Percentiles rank a stretch among this genome's conserved stretches.
Conservation (phyloP, 805 yeast genomes). For the Starmerella vaccinii region DNA sequence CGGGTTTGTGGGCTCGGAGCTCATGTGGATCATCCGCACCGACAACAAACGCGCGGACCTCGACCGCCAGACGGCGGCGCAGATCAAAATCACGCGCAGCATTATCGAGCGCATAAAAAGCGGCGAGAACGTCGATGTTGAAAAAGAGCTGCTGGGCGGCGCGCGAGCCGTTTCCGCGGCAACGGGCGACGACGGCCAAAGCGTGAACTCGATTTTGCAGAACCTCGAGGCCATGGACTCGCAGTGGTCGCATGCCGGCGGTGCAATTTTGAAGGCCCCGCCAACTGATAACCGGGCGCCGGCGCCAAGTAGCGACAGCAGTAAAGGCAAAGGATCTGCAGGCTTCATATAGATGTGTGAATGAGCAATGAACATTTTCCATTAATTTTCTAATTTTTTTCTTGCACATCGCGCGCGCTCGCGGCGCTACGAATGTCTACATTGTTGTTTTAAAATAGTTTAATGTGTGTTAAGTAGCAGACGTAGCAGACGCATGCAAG, state of each 20-base stretch:
- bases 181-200: slow-evolving; percentile 19
- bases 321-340: neutral
- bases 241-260: slow-evolving; percentile 18
- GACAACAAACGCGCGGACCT: slow-evolving; percentile 36
- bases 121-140: slow-evolving; percentile 37
- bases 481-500: too few relatives aligned
- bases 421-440: too few relatives aligned
- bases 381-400: too few relatives aligned
- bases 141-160: slow-evolving; percentile 33
- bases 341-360: neutral
- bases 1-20: slow-evolving; percentile 39
- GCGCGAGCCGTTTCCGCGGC: slow-evolving; percentile 15
- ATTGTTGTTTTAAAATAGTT: too few relatives aligned
- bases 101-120: slow-evolving; percentile 33
- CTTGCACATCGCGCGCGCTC: too few relatives aligned
- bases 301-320: neutral
- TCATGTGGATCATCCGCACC: slow-evolving; percentile 38
- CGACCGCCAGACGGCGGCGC: slow-evolving; percentile 34
- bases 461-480: too few relatives aligned
- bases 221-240: slow-evolving; percentile 28
- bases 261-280: neutral
- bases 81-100: slow-evolving; percentile 33
- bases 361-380: too few relatives aligned
- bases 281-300: neutral
- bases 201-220: slow-evolving; percentile 18